These are phyloP conservation scores for Boletellus dicymbophilus DNA, from an alignment of 1,284 basidiomycete genomes.

Conservation along the genomic window DNA sequence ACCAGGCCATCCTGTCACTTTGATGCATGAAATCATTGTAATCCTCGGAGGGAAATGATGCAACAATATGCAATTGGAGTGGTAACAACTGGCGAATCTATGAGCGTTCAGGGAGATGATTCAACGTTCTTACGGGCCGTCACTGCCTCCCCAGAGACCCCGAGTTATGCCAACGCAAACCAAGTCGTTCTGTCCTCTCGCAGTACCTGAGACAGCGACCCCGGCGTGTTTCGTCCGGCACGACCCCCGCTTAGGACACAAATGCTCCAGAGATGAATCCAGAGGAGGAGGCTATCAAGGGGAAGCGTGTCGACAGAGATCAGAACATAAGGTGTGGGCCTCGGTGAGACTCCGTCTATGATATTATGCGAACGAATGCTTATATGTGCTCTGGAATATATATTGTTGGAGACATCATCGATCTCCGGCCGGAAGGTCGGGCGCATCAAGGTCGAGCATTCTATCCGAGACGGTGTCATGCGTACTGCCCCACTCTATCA, in stretches of 20 bases:
- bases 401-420: conserved; percentile 83
- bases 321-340: conserved; percentile 67
- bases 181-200: too few relatives aligned
- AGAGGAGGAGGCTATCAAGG: conserved; percentile 76
- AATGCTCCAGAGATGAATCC: conserved; percentile 72
- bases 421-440: conserved; percentile 58
- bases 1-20: too few relatives aligned
- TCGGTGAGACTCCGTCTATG: conserved; percentile 41
- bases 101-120: too few relatives aligned
- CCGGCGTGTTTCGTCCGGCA: conserved; percentile 73
- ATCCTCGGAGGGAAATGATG: too few relatives aligned
- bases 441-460: conserved; percentile 53
- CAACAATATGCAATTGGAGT: too few relatives aligned
- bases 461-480: conserved; percentile 57
- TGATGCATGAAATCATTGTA: too few relatives aligned
- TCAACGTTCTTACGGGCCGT: too few relatives aligned
- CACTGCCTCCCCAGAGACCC: too few relatives aligned
- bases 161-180: too few relatives aligned
- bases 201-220: conserved; percentile 81
- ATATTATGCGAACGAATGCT: too few relatives aligned
- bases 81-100: too few relatives aligned
- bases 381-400: conserved; percentile 50
- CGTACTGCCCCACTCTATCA: conserved; percentile 56
- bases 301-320: conserved; percentile 77
- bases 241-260: conserved; percentile 47